phyloP scores from a whole-genome alignment of 2,329 filamentous ascomycete species.

The Trichophyton verrucosum region DNA sequence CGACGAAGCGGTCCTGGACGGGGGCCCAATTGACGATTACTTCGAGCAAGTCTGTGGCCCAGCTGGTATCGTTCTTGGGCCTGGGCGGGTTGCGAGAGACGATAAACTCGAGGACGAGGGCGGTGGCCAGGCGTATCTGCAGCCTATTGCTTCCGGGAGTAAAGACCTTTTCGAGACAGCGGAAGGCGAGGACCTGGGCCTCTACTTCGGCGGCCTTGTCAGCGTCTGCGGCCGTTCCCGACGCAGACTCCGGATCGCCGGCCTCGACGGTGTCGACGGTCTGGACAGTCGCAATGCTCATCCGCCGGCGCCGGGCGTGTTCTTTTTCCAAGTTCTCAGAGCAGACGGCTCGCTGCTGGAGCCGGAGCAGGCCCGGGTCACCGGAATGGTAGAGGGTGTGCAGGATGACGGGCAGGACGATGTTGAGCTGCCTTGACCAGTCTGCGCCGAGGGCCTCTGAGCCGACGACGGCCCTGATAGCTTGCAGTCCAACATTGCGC shows the following conservation, averaged over 20 bases:
- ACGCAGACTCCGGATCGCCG: slow-evolving; percentile 52
- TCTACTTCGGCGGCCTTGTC: slow-evolving; percentile 85
- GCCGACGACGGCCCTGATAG: slow-evolving; percentile 67
- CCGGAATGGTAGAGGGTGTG: slow-evolving; percentile 72
- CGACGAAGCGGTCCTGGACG: slow-evolving; percentile 86
- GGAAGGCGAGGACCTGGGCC: slow-evolving; percentile 68
- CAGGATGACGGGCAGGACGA: slow-evolving; percentile 72
- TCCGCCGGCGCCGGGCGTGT: slow-evolving; percentile 51
- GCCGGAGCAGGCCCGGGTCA: slow-evolving; percentile 53
- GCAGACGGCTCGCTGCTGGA: slow-evolving; percentile 55
- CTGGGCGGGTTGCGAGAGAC: slow-evolving; percentile 42
- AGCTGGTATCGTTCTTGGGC: slow-evolving; percentile 46
- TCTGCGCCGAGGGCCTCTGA: slow-evolving; percentile 68
- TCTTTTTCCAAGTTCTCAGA: slow-evolving; percentile 57
- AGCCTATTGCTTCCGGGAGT: slow-evolving; percentile 60
- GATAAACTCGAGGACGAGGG: slow-evolving; percentile 63
- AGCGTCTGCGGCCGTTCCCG: slow-evolving; percentile 70
- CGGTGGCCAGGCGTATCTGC: slow-evolving; percentile 68
- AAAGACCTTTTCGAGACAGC: slow-evolving; percentile 79
- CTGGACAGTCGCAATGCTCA: slow-evolving; percentile 66
- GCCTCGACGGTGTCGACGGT: slow-evolving; percentile 54
- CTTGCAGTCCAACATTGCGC: slow-evolving; percentile 60
- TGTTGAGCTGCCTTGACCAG: slow-evolving; percentile 60
- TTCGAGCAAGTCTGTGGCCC: slow-evolving; percentile 72
- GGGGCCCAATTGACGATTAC: slow-evolving; percentile 77